phyloP scores from a whole-genome alignment of 78 protist genomes.

The Dictyostelium capitatum region DNA sequence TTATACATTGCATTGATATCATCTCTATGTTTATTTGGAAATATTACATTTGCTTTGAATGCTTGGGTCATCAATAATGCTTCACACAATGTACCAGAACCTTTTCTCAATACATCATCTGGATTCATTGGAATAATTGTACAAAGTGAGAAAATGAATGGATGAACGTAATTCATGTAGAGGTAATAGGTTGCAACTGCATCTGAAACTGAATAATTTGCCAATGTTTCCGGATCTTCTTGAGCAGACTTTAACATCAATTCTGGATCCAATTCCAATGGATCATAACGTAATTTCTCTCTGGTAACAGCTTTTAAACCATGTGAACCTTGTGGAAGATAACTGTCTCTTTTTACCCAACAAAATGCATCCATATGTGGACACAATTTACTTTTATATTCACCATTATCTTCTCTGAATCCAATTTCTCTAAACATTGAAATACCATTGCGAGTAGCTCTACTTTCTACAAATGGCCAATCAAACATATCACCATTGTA shows the following conservation, averaged over 20 bases:
- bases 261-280: conserved; percentile 99
- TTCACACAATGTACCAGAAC: conserved; percentile 99
- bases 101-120: conserved; percentile 98
- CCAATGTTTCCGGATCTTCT: conserved; percentile 87
- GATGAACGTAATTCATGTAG: conserved; percentile 97
- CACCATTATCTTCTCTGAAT: conserved; percentile 77
- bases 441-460: conserved; percentile 89
- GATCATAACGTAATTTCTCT: conserved; percentile 98
- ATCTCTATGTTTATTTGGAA: conserved; percentile 96
- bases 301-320: conserved; percentile 97
- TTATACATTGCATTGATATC: conserved; percentile 76
- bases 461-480: conserved; percentile 98
- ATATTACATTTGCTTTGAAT: conserved; percentile 88
- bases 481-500: conserved; percentile 99
- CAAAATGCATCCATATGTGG: conserved; percentile 97
- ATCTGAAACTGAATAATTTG: conserved; percentile 99
- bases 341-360: conserved; percentile 99
- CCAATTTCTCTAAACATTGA: conserved; percentile 86
- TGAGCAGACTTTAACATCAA: conserved; percentile 96
- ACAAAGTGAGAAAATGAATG: conserved; percentile 99
- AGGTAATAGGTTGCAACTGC: conserved; percentile 99
- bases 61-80: conserved; percentile 95
- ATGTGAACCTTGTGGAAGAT: conserved; percentile 99
- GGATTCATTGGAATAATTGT: conserved; percentile 98
- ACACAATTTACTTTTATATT: conserved; percentile 70